Evolutionary conservation across 78 protist genomes (phyloP), one percentile per base, ranked within the genome.

Genomic region (Polysphondylium violaceum): DNA sequence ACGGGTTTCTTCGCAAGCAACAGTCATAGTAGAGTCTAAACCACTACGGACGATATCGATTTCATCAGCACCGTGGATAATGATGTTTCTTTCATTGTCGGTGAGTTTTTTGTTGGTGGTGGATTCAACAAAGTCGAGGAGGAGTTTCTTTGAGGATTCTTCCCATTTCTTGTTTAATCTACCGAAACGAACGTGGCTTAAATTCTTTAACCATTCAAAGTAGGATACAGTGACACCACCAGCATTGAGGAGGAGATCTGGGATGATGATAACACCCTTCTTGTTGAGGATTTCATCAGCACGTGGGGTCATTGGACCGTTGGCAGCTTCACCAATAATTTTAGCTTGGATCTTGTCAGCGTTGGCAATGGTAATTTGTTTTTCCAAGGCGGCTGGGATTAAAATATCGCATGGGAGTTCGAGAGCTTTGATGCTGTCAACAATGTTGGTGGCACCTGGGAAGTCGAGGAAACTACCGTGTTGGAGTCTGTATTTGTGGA

Each of bases 221-320:
- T 96, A 96, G 11, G 97, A 94, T 23, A 94, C 98, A 79, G 95
- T 95, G 78, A 96, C 98, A 96, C 98, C 96, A 65, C 98, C 98
- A 61, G 98, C 96, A 59, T 96, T 96, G 60, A 89, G 71, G 31
- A 86, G 56, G 38, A 96, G 43, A 71, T 96, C 98, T 71, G 98
- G 98, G 31, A 96, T 88, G 92, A 96, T 67, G 61, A 95, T 58
- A 55, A 85, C 68, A 65, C 97, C 97, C n/a, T 72, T 63, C 23
- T 51, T 36, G 51, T 23, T 36, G 61, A 94, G 86, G 61, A 64
- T 63, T 31, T 69, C 77, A 74, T 93, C 95, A 25, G 94, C 96
- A 71, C 76, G 76, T 31, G 96, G 96, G 67, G 98, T 96, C 88
- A 67, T 44, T 65, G 97, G 97, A 40, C 98, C 98, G 94, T 94